Evolutionary conservation across 2,329 filamentous ascomycete species (phyloP).

Genomic region (Calonectria henricotiae): DNA sequence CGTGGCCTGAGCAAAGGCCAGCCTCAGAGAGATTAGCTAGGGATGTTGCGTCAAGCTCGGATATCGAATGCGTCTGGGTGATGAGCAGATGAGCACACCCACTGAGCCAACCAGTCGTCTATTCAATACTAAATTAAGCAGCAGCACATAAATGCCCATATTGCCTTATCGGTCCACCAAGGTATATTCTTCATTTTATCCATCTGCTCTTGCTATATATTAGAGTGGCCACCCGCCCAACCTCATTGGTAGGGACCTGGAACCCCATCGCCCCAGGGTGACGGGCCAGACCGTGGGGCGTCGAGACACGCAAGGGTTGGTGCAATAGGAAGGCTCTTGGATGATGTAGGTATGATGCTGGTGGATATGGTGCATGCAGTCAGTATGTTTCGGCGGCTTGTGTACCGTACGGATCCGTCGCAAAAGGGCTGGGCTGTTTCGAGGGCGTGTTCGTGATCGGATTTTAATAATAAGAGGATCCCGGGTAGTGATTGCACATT

Average conservation of each 20-base stretch:
- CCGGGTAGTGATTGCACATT: neutral
- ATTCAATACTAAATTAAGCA: constrained; percentile 12
- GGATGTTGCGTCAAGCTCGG: constrained; percentile 15
- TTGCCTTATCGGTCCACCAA: neutral
- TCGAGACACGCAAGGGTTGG: neutral
- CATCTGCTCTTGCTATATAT: neutral
- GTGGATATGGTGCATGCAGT: neutral
- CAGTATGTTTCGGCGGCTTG: neutral
- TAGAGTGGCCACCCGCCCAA: neutral
- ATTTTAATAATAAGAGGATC: neutral
- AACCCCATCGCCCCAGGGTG: neutral
- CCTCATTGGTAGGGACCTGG: neutral
- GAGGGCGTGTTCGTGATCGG: constrained; percentile 7
- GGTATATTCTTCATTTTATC: neutral
- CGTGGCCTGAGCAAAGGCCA: constrained; percentile 11
- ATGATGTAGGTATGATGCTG: neutral
- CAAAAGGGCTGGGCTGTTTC: neutral
- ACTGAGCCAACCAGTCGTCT: neutral
- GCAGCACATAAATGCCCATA: constrained; percentile 6
- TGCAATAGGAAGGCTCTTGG: neutral
- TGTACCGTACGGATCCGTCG: neutral
- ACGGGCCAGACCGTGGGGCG: constrained; percentile 1
- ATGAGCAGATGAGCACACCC: neutral
- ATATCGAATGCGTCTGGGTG: neutral
- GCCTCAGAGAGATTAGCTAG: neutral